These are phyloP conservation scores for Cyanophora paradoxa DNA, from an alignment of 78 protist species.

Conservation along the genomic window DNA sequence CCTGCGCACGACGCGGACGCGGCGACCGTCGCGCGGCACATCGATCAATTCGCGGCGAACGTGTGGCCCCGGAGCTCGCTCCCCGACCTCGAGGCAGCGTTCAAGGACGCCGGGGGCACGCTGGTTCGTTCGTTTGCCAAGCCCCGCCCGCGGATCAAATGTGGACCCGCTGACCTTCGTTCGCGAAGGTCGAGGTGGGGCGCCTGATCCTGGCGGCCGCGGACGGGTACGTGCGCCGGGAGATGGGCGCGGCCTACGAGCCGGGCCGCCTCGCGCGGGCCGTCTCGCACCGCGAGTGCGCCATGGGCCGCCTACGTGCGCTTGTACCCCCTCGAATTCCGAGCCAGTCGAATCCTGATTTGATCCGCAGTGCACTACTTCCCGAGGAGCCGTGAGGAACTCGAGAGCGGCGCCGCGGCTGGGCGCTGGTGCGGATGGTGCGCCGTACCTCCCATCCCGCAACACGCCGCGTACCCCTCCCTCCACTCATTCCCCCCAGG, in stretches of 20 bases:
- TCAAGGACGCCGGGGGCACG: neutral
- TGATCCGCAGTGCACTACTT: slow-evolving; percentile 17
- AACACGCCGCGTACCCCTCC: no score
- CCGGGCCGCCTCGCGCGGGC: neutral
- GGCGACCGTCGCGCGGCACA: no score
- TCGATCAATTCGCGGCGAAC: neutral
- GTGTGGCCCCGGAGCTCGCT: neutral
- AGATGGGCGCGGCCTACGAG: neutral
- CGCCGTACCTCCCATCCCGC: neutral
- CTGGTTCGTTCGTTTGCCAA: no score
- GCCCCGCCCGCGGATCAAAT: no score
- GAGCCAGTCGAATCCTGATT: no score
- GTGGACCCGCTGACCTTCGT: no score
- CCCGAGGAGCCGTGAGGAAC: neutral
- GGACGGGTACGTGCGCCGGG: neutral
- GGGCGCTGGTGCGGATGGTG: neutral
- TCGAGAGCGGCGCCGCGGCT: neutral
- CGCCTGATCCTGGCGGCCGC: no score
- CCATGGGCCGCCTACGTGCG: slow-evolving; percentile 10
- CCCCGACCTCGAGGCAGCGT: neutral
- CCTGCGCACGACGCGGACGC: neutral
- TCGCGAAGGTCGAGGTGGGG: no score
- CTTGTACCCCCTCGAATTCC: no score
- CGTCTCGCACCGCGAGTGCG: neutral
- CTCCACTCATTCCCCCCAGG: no score